Evolutionary conservation across 108 stramenopile genomes (phyloP).

Genomic region (Stephanodiscus minutulus): DNA sequence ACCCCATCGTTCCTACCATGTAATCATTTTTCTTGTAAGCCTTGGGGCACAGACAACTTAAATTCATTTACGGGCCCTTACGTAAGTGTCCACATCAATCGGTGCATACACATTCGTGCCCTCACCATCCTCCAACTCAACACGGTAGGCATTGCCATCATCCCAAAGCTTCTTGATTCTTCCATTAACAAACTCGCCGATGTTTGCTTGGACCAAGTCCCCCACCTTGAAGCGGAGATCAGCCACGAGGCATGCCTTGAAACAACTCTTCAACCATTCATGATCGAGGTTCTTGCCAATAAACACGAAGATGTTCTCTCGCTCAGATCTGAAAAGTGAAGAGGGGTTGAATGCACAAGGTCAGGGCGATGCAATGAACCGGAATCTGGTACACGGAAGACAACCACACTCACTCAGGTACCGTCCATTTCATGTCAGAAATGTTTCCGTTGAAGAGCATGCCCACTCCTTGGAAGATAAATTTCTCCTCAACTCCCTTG

Average conservation of each 20-base stretch:
- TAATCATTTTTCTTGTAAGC: not conserved
- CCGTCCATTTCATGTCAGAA: constrained; percentile 42
- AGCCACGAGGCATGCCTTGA: constrained; percentile 67
- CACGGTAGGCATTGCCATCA: constrained; percentile 85
- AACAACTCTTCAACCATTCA: constrained; percentile 58
- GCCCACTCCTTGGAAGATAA: constrained; percentile 95
- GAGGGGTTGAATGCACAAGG: constrained; percentile 1
- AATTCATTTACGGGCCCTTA: constrained; percentile 51
- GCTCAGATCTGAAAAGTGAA: constrained; percentile 21
- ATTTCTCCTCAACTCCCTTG: constrained; percentile 83
- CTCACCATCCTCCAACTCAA: constrained; percentile 55
- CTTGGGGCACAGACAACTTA: not conserved
- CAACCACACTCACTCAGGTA: constrained; percentile 30
- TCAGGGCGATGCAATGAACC: constrained; percentile 6
- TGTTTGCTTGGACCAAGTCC: constrained; percentile 62
- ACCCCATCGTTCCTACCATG: not conserved
- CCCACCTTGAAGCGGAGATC: constrained; percentile 72
- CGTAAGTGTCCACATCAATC: constrained; percentile 73
- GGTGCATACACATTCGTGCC: constrained; percentile 79
- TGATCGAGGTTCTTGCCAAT: constrained; percentile 88
- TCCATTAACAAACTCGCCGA: constrained; percentile 54
- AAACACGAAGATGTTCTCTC: constrained; percentile 83
- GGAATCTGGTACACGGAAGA: not conserved
- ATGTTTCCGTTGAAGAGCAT: constrained; percentile 83
- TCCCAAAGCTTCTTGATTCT: constrained; percentile 73